These are phyloP conservation scores for Asterophora parasitica DNA, from an alignment of 768 basidiomycete species.

Conservation along the genomic window DNA sequence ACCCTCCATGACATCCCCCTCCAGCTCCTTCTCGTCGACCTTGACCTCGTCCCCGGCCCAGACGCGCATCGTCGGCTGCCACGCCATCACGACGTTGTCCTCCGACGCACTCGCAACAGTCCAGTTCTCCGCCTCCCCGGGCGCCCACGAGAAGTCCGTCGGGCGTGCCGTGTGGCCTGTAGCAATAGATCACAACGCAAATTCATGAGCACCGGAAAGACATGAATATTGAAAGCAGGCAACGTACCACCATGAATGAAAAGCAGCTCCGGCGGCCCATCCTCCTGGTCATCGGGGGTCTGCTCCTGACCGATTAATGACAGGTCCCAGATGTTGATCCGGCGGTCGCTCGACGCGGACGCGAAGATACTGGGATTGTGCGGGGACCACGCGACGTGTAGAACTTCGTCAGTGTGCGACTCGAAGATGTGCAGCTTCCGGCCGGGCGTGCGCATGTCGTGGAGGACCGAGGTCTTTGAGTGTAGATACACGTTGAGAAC, in stretches of 20 bases:
- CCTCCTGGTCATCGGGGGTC: constrained; percentile 96
- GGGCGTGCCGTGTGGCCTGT: constrained; percentile 86
- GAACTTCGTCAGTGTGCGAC: constrained; percentile 90
- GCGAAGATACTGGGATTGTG: constrained; percentile 90
- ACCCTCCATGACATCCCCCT: constrained; percentile 75
- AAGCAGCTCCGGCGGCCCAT: constrained; percentile 93
- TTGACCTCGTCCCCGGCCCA: constrained; percentile 89
- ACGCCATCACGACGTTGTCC: constrained; percentile 95
- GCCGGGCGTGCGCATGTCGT: constrained; percentile 75
- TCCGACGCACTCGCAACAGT: constrained; percentile 86
- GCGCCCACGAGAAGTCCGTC: constrained; percentile 96
- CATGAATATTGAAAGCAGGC: constrained; percentile 2
- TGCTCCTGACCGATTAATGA: constrained; percentile 91
- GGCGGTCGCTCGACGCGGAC: constrained; percentile 88
- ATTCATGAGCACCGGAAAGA: too few species aligned
- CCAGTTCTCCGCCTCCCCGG: constrained; percentile 77
- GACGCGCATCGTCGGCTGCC: constrained; percentile 94
- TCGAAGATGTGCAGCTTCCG: constrained; percentile 87
- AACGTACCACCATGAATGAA: constrained; percentile 90
- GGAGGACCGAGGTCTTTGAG: constrained; percentile 75
- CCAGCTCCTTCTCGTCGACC: constrained; percentile 81
- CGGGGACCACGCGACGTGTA: constrained; percentile 94
- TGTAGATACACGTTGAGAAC: background rate
- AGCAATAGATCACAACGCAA: background rate
- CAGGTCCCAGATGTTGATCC: constrained; percentile 95